Percentiles rank a stretch among this genome's conserved stretches.
These are phyloP conservation scores for Sphaceloma murrayae DNA, from an alignment of 2,329 filamentous ascomycete species.

Conservation along the genomic window DNA sequence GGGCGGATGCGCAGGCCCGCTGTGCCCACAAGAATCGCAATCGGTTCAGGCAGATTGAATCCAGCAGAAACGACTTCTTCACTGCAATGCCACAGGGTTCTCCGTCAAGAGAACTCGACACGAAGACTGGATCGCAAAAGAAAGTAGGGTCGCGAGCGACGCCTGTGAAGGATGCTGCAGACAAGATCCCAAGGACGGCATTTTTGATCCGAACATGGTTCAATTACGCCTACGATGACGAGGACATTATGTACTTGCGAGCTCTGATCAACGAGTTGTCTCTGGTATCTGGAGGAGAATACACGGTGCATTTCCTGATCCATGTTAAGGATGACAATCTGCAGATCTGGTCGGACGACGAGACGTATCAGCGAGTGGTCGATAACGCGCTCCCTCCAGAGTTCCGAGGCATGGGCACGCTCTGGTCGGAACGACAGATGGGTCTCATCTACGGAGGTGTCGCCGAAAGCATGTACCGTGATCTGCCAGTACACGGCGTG, in stretches of 20 bases:
- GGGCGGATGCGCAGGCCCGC: slow-evolving; percentile 66
- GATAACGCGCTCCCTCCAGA: slow-evolving; percentile 39
- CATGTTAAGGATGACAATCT: slow-evolving; percentile 72
- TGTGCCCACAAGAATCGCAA: slow-evolving; percentile 62
- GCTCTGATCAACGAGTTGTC: slow-evolving; percentile 71
- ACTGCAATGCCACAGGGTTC: slow-evolving; percentile 28
- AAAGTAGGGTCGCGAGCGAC: background rate
- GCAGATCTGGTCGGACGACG: slow-evolving; percentile 72
- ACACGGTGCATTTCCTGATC: slow-evolving; percentile 71
- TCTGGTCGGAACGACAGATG: slow-evolving; percentile 45
- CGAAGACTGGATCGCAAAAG: background rate
- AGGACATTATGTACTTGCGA: slow-evolving; percentile 74
- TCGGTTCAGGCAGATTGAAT: slow-evolving; percentile 48
- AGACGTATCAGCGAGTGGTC: slow-evolving; percentile 59
- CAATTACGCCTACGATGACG: slow-evolving; percentile 66
- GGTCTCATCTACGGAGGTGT: slow-evolving; percentile 46
- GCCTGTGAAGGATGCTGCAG: slow-evolving; percentile 21
- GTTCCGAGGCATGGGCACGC: slow-evolving; percentile 43
- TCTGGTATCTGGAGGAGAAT: slow-evolving; percentile 70
- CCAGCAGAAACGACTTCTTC: slow-evolving; percentile 31
- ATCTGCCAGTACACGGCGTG: slow-evolving; percentile 58
- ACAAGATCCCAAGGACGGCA: slow-evolving; percentile 53
- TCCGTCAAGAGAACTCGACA: background rate
- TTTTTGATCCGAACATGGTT: slow-evolving; percentile 77
- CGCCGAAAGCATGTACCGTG: slow-evolving; percentile 42